Evolutionary conservation across 176 grass and related monocot genomes (phyloP), one percentile per base, ranked within the genome.

Genomic region (Pontederia crassipes): DNA sequence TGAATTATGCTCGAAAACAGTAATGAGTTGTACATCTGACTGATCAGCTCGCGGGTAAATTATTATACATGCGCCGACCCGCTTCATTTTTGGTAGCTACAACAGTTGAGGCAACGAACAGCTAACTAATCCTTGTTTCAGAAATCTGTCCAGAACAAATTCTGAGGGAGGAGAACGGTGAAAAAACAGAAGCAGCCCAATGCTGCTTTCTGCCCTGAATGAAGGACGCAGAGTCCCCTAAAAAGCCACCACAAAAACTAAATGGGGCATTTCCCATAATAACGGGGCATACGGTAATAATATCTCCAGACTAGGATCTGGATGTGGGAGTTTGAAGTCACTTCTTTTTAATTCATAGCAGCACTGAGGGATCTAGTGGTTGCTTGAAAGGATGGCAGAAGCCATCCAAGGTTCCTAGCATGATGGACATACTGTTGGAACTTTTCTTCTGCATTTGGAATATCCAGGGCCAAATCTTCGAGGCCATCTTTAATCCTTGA

Each of bases 381-480:
- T 15, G 45, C 27, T 40, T 62, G 49, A 65, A 49, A 65, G 10
- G 62, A 65, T 11, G 46, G 46, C 40, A 65, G 62, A 49, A 65
- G 46, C 62, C 62, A 65, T 5, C 62, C 62, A 13, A 50, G 62
- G 12, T 49, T 27, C 49, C 62, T 65, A 1, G 46, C 62, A 26
- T 65, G 46, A 11, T 65, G 17, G 46, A 65, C 0, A 47, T 65
- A 65, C 10, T 65, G 62, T 8, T 65, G 62, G 10, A 65, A 65
- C 46, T 65, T 65, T 8, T 49, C 46, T 18, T 14, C 46, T 18
- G 18, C 62, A 50, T 65, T 65, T 12, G 62, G 62, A 50, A 26
- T 65, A 49, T 65, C 62, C 12, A 65, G 62, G 17, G 62, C 46
- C 49, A 65, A 17, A 49, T 65, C 62, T 10, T 65, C 62, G 8